Base-by-base conservation (phyloP, 2,329 filamentous ascomycete species). In the Ceratocystis huliohia region DNA sequence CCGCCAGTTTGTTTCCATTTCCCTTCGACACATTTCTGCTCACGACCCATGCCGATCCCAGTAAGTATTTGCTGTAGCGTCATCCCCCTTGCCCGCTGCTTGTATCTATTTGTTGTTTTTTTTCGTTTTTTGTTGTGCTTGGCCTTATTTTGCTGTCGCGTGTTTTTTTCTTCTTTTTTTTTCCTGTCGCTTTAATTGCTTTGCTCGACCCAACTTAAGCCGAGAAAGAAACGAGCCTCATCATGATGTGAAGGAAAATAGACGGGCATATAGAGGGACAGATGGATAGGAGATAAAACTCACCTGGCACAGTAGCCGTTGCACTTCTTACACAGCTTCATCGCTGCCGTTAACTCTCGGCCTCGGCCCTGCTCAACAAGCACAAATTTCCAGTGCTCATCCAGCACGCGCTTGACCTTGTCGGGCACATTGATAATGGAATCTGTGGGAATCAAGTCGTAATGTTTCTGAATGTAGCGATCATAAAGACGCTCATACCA, bases 401-500 rank as follows among this genome's bases (percentile, higher is more conserved):
- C 90, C 61, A 99, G 82, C 66, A 96, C 92, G 76, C 90, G 95
- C 77, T 97, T 97, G 73, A 99, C 93, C 73, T 88, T 90, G 71
- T 88, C 88, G 4, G 94, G 94, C 61, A 99, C 94, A 74, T 99
- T 99, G 78, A 97, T 93, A 72, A 99, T 94, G 73, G 89, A 86
- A 68, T 83, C 84, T 15, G 92, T 96, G 1, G 94, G 93, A 69
- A 99, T 93, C 65, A 96, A 89, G 72, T 99, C 94, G 81, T 97
- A 97, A 76, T 93, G 92, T 69, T 96, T 92, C 74, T 96, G 91
- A 70, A 99, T 97, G 78, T 97, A 99, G 68, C 94, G 89, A 78
- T 99, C 94, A 76, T 96, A 97, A 72, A 97, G 84, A 74, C 96
- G 96, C 73, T 96, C 93, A 75, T 90, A 99, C 89, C 92, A 99